Base-by-base conservation (phyloP, 2,329 filamentous ascomycete species). In the Xylariomycetidae sp. region DNA sequence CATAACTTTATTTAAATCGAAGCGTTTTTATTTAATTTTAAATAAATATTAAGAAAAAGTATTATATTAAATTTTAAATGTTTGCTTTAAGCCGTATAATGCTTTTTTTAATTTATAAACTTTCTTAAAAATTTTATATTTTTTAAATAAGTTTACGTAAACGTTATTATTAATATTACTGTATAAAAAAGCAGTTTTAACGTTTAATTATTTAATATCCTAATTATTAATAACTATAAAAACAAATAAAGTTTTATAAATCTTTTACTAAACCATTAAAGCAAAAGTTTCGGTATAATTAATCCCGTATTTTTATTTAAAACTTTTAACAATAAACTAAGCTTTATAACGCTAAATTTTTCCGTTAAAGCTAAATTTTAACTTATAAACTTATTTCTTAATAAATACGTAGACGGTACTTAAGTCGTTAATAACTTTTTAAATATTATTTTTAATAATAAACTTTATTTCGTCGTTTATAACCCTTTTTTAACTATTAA, bases 21-120 rank as follows among this genome's bases (percentile, higher is more conserved):
- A n/a, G n/a, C n/a, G n/a, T n/a, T n/a, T n/a, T 27, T 27, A n/a
- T n/a, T n/a, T 27, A 27, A 8, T 27, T 27, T 27, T 29, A 17
- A 29, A 29, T 16, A 29, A 16, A 18, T 17, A 29, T 10, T 29
- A 19, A 4, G 13, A 30, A 16, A 29, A 29, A 6, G 15, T 19
- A 10, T 17, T 10, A 16, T 16, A 13, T 14, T 17, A 29, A 12
- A 29, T 19, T 16, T 29, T 29, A 30, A 29, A 9, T 27, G 16
- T 14, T 27, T 27, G 19, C 6, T 29, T 16, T 29, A 16, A 19
- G 19, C 27, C 19, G 16, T 27, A 27, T 27, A 27, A 27, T n/a
- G 13, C 16, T 10, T 27, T 9, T 16, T 29, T 29, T 29, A 29
- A 29, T 17, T 16, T 29, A 17, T 18, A 29, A 19, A 19, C 27